Percentiles rank a stretch among this genome's conserved stretches.
Evolutionary conservation across 805 yeast species (phyloP).

Genomic region (Saturnispora mendoncae): DNA sequence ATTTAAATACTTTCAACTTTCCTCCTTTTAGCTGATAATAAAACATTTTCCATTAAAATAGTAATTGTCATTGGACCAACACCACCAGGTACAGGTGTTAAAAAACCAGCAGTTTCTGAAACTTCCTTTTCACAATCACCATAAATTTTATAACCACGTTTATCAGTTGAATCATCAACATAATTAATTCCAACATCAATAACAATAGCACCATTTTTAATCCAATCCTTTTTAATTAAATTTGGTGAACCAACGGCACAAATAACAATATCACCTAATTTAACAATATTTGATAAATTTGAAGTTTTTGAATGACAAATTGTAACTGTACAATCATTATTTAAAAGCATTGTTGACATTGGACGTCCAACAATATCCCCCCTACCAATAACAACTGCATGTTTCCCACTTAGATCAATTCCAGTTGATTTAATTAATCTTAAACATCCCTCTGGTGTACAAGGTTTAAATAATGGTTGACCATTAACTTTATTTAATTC

Average conservation of each 20-base stretch:
- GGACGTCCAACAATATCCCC: constrained; percentile 85
- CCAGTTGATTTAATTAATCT: constrained; percentile 51
- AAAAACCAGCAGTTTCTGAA: constrained; percentile 44
- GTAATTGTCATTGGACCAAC: constrained; percentile 93
- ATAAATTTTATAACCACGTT: constrained; percentile 62
- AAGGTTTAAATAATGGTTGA: constrained; percentile 61
- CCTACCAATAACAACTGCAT: constrained; percentile 80
- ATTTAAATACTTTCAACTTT: neutral
- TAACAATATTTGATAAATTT: constrained; percentile 38
- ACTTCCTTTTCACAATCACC: constrained; percentile 72
- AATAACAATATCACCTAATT: constrained; percentile 65
- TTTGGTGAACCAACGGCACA: constrained; percentile 69
- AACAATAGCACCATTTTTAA: constrained; percentile 57
- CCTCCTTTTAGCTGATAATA: constrained; percentile 42
- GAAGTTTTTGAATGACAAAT: constrained; percentile 61
- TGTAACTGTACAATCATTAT: constrained; percentile 70
- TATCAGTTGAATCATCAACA: constrained; percentile 54
- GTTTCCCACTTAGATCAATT: constrained; percentile 49
- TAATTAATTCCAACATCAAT: constrained; percentile 82
- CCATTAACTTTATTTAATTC: constrained; percentile 70
- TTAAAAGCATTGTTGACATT: constrained; percentile 58
- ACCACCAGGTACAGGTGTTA: constrained; percentile 91
- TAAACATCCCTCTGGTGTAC: constrained; percentile 79
- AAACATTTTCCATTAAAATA: constrained; percentile 64
- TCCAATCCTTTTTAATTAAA: constrained; percentile 68